Percentiles rank a stretch among this genome's conserved stretches.
phyloP scores from a whole-genome alignment of 139 green algal species.

The Gonium pectorale region DNA sequence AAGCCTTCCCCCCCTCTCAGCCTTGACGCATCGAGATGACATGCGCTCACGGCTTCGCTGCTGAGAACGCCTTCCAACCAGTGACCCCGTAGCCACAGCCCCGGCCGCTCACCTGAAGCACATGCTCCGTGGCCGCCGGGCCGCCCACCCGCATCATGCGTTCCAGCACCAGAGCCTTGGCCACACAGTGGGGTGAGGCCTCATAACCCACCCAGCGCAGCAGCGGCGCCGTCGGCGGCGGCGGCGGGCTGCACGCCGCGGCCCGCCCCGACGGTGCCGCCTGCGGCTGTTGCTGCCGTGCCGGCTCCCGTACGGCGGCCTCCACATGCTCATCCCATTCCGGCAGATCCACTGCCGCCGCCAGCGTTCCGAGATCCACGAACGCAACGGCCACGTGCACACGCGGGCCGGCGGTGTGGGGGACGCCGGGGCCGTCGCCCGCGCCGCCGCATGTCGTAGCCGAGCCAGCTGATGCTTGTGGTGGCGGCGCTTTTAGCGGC shows the following conservation, averaged over 20 bases:
- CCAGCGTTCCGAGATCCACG: conserved; percentile 54
- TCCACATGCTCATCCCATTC: conserved; percentile 5
- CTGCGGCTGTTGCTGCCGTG: no score
- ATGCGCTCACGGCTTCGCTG: no score
- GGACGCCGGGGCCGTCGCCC: no score
- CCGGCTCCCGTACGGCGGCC: not conserved
- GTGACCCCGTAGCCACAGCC: not conserved
- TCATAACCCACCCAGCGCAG: conserved; percentile 64
- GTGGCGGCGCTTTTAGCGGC: no score
- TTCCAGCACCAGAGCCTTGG: conserved; percentile 63
- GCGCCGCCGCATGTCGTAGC: no score
- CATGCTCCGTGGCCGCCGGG: conserved; percentile 11
- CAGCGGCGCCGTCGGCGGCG: not conserved
- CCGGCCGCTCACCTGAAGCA: conserved; percentile 56
- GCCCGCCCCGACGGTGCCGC: no score
- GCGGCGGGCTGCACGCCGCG: no score
- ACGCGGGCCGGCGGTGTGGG: not conserved
- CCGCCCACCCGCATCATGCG: conserved; percentile 56
- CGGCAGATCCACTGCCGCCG: not conserved
- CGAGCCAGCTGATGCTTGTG: no score
- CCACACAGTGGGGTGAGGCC: conserved; percentile 51
- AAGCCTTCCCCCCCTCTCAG: no score
- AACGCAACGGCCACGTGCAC: conserved; percentile 63
- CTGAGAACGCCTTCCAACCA: no score
- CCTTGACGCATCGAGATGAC: no score